Percentiles rank a stretch among this genome's conserved stretches.
Conservation (phyloP, 164 flowering plant genomes). For the Protea cynaroides region DNA sequence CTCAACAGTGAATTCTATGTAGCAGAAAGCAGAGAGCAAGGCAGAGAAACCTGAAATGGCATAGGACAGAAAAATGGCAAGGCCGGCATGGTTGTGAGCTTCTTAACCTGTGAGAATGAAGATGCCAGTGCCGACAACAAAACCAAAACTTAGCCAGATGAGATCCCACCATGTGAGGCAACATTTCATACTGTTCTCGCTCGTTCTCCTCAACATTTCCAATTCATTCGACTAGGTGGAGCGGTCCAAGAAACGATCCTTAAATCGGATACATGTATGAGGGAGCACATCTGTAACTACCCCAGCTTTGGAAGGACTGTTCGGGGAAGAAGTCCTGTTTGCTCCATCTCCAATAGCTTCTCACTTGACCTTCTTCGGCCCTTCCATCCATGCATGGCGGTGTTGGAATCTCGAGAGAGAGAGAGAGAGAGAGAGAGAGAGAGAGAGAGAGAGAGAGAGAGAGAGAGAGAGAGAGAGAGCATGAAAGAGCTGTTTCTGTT, state of each 20-base stretch:
- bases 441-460: no score
- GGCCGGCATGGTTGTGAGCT: constrained; percentile 61
- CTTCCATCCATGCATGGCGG: no score
- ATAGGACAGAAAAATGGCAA: constrained; percentile 58
- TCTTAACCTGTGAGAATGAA: constrained; percentile 69
- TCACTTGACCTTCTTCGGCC: neutral
- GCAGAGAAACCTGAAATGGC: constrained; percentile 64
- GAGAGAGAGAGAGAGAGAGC: no score
- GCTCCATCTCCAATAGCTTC: constrained; percentile 64
- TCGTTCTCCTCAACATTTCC: constrained; percentile 25
- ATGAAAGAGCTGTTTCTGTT: no score
- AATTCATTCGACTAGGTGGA: constrained; percentile 60
- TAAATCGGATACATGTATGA: constrained; percentile 46
- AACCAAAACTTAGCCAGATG: constrained; percentile 71
- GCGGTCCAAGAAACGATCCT: constrained; percentile 55
- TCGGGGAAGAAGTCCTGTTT: no score
- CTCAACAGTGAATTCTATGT: constrained; percentile 70
- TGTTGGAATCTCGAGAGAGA: no score
- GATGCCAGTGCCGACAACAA: constrained; percentile 85
- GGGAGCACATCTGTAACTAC: constrained; percentile 53
- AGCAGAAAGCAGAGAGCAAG: constrained; percentile 62
- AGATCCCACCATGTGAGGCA: constrained; percentile 93
- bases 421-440: no score
- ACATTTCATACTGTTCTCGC: constrained; percentile 45
- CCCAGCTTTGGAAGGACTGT: constrained; percentile 44